A percentile compares a stretch with the other conserved stretches of the same genome.
These are phyloP conservation scores for Phytophthora foliorum DNA, from an alignment of 352 stramenopile species.

Conservation along the genomic window DNA sequence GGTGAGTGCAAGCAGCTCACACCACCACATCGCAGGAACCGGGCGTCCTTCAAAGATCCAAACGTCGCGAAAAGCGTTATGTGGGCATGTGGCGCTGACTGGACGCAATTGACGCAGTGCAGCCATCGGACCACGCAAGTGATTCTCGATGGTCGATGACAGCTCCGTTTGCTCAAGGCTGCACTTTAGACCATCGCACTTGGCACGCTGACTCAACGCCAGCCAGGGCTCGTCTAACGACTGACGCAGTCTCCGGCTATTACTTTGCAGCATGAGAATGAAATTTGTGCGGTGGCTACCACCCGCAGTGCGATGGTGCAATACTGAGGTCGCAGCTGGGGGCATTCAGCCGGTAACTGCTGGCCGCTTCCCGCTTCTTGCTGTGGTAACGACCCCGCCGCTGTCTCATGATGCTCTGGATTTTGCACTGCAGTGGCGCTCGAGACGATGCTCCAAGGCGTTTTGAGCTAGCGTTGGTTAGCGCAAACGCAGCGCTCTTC, in stretches of 20 bases:
- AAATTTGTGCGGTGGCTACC: slow-evolving; percentile 10
- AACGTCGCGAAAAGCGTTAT: slow-evolving; percentile 34
- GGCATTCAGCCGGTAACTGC: slow-evolving; percentile 28
- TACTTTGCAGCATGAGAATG: slow-evolving; percentile 6
- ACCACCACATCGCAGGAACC: slow-evolving; percentile 24
- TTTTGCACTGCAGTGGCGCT: slow-evolving; percentile 1
- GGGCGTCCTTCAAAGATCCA: slow-evolving; percentile 17
- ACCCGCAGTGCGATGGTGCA: slow-evolving; percentile 7
- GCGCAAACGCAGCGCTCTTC: background rate
- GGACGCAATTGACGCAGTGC: slow-evolving; percentile 21
- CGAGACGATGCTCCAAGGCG: background rate
- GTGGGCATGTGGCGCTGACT: slow-evolving; percentile 16
- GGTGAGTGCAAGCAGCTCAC: slow-evolving; percentile 12
- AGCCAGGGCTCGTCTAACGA: slow-evolving; percentile 25
- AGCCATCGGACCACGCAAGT: background rate
- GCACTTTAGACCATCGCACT: slow-evolving; percentile 8
- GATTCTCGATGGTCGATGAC: slow-evolving; percentile 18
- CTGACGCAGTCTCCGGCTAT: slow-evolving; percentile 23
- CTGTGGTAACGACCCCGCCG: slow-evolving; percentile 19
- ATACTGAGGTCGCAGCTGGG: slow-evolving; percentile 9
- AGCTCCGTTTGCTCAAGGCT: slow-evolving; percentile 6
- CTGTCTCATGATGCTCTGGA: slow-evolving; percentile 41
- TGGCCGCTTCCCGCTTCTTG: slow-evolving; percentile 33
- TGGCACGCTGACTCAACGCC: slow-evolving; percentile 10
- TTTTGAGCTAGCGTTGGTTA: background rate